phyloP scores from a whole-genome alignment of 2,329 filamentous ascomycete genomes.

The Xylaria sp. region DNA sequence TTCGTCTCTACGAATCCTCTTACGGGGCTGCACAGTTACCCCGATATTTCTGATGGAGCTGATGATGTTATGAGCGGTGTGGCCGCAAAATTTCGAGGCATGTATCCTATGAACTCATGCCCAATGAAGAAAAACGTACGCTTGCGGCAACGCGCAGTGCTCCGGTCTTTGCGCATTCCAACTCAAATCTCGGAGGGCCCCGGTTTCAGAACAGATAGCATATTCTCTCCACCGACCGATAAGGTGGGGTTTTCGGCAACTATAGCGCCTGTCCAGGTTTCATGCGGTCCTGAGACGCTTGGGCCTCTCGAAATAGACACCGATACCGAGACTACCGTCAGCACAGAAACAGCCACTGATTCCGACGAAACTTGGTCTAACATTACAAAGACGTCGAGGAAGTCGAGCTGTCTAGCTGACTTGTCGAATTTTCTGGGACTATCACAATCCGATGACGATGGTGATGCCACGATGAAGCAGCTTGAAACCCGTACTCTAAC shows the following conservation, averaged over 20 bases:
- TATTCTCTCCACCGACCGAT: slow-evolving; percentile 37
- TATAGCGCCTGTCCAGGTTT: slow-evolving; percentile 35
- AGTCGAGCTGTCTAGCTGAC: slow-evolving; percentile 49
- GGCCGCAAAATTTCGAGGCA: slow-evolving; percentile 59
- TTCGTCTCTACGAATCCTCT: slow-evolving; percentile 45
- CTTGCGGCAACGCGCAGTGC: slow-evolving; percentile 43
- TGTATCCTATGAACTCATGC: slow-evolving; percentile 40
- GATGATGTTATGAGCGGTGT: slow-evolving; percentile 55
- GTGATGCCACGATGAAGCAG: slow-evolving; percentile 42
- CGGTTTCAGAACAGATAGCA: slow-evolving; percentile 38
- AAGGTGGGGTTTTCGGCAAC: slow-evolving; percentile 19
- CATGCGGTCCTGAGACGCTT: slow-evolving; percentile 37
- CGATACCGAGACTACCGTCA: slow-evolving; percentile 41
- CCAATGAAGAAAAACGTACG: slow-evolving; percentile 40
- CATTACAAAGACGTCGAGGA: slow-evolving; percentile 35
- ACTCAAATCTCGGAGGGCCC: slow-evolving; percentile 42
- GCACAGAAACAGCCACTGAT: slow-evolving; percentile 35
- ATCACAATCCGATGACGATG: slow-evolving; percentile 46
- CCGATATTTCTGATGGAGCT: slow-evolving; percentile 35
- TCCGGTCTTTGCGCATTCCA: slow-evolving; percentile 49
- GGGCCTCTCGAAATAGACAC: slow-evolving; percentile 42
- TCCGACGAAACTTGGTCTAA: slow-evolving; percentile 30
- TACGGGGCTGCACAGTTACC: slow-evolving; percentile 39
- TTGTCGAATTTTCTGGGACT: slow-evolving; percentile 54
- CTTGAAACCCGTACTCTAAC: slow-evolving; percentile 46